Percentiles rank a stretch among this genome's conserved stretches.
These are phyloP conservation scores for Lathyrus aphaca DNA, from an alignment of 306 rosid genomes.

Conservation along the genomic window DNA sequence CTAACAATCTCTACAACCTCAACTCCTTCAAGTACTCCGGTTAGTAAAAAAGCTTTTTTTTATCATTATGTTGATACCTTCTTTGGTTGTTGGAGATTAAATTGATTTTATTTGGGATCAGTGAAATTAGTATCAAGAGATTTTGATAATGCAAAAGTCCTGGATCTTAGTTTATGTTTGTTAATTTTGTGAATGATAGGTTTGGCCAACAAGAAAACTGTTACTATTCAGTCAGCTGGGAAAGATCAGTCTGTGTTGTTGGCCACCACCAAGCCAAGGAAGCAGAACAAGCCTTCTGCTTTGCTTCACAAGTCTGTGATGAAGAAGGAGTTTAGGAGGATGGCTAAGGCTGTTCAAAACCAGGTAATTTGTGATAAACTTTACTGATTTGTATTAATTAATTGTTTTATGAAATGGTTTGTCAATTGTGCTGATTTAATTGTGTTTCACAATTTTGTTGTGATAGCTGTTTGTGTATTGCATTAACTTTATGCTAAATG, in stretches of 20 bases:
- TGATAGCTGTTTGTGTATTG: neutral
- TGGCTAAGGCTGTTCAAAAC: constrained; percentile 75
- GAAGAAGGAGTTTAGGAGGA: constrained; percentile 82
- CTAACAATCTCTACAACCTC: constrained; percentile 79
- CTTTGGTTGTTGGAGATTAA: too few species aligned
- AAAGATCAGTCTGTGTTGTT: constrained; percentile 77
- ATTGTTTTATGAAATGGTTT: neutral
- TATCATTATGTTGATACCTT: neutral
- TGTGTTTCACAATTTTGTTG: neutral
- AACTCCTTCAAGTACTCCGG: constrained; percentile 85
- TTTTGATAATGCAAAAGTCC: neutral
- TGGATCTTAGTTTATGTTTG: neutral
- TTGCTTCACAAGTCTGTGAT: constrained; percentile 79
- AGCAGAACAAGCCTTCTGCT: constrained; percentile 81
- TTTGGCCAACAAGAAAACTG: constrained; percentile 93
- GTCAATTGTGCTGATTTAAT: neutral
- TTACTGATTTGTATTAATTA: neutral
- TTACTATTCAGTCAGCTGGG: constrained; percentile 71
- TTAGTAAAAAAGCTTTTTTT: constrained; percentile 15
- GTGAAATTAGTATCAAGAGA: neutral
- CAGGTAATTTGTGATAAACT: constrained; percentile 55
- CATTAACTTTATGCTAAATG: too few species aligned
- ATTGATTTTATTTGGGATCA: neutral
- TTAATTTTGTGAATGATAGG: constrained; percentile 60
- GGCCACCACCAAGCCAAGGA: constrained; percentile 88